Base-by-base conservation (phyloP, 2,329 filamentous ascomycete genomes). In the Cephalotrichum gorgonifer region DNA sequence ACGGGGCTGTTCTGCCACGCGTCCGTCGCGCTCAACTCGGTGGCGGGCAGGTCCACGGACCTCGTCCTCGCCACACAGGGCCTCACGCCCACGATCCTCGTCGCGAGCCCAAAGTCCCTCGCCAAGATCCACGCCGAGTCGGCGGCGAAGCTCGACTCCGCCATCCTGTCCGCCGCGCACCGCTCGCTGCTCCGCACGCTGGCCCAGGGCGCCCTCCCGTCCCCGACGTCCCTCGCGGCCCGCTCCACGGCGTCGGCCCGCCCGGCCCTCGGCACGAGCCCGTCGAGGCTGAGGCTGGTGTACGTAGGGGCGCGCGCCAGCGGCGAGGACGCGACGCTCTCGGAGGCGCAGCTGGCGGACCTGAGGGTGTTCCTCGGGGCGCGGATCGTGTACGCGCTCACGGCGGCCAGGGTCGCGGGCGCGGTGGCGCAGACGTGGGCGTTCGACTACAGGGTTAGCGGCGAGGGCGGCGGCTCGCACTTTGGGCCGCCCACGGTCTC, bases 1-100 rank as follows among this genome's bases (percentile, higher is more conserved):
- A 81, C 85, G 1, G 89, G 90, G 0, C 76, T 98, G 8, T 95
- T 83, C 66, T 85, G 81, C 22, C 93, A 95, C 62, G 76, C 88
- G 17, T 93, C 88, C 0, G 69, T 98, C 20, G 88, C 89, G 25
- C 76, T 98, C 58, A 97, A 88, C 67, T 93, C 89, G 0, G 89
- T 95, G 25, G 86, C 89, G 15, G 85, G 85, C 6, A 75, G 79
- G 31, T 79, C 79, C 11, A 74, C 85, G 12, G 81, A 93, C 60
- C 74, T 97, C 33, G 71, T 74, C 17, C 67, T 89, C 22, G 88
- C 88, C 22, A 85, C 85, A 22, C 78, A 81, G 51, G 81, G 82
- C 43, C 72, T 94, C 35, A 78, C 85, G 1, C 91, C 91, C 1
- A 96, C 90, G 4, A 76, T 96, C 51, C 72, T 96, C 48, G 81